Conservation (phyloP, 495 filamentous ascomycete species). For the Entonaema liquescens region DNA sequence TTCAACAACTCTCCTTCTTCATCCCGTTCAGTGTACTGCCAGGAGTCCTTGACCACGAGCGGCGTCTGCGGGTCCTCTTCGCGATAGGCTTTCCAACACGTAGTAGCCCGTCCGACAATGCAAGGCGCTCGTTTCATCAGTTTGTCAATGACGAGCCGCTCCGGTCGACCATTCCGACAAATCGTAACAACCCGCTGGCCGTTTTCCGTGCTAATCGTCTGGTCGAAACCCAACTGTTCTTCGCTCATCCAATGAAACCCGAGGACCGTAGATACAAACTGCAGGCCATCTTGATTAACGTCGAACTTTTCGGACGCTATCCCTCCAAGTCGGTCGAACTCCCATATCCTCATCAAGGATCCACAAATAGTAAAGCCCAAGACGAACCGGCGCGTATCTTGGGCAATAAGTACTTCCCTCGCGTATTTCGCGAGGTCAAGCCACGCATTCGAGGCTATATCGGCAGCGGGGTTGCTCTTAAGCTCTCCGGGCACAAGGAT, state of each 20-base stretch:
- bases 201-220: neutral
- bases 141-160: constrained; percentile 56
- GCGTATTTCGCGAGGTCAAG: neutral
- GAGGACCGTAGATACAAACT: neutral
- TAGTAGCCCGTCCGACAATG: constrained; percentile 55
- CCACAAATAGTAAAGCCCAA: constrained; percentile 56
- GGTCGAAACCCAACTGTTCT: neutral
- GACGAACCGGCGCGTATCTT: constrained; percentile 50
- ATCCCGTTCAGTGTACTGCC: constrained; percentile 55
- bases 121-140: constrained; percentile 48
- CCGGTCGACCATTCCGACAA: constrained; percentile 43
- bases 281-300: constrained; percentile 48
- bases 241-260: neutral
- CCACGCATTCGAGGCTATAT: neutral
- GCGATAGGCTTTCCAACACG: constrained; percentile 56
- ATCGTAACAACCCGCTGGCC: constrained; percentile 51
- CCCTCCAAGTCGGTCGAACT: constrained; percentile 58
- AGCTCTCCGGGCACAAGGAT: neutral
- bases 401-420: neutral
- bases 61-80: constrained; percentile 46
- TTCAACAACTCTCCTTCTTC: constrained; percentile 54
- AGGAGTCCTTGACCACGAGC: constrained; percentile 60
- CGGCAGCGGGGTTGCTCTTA: neutral
- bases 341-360: constrained; percentile 50
- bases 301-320: constrained; percentile 57